Conservation (phyloP, 352 stramenopile species). For the Thraustochytrium striatum region DNA sequence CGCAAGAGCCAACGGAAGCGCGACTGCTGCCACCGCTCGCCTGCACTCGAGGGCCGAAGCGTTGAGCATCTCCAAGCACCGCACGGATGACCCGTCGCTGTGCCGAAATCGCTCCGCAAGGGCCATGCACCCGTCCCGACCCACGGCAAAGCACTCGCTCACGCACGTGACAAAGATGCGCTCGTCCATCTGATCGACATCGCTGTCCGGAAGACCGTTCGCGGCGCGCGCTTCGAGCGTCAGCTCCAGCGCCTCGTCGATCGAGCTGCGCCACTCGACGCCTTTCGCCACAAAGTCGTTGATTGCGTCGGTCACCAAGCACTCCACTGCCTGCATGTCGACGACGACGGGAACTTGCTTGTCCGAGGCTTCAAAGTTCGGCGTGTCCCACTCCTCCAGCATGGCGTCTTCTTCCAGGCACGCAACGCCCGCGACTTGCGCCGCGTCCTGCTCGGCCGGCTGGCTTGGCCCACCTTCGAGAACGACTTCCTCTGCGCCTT, state of each 20-base stretch:
- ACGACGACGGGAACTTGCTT: no score
- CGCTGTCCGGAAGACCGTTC: no score
- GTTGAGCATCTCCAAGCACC: background rate
- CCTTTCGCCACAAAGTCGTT: conserved; percentile 6
- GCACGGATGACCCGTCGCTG: background rate
- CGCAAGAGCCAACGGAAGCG: background rate
- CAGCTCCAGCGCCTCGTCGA: background rate
- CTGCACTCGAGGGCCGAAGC: background rate
- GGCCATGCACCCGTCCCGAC: background rate
- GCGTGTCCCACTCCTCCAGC: no score
- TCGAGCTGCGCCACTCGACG: background rate
- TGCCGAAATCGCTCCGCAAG: background rate
- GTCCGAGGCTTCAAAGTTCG: no score
- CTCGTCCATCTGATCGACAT: background rate
- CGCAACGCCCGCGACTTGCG: no score
- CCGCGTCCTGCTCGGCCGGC: no score
- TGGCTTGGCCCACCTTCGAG: no score
- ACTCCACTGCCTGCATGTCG: no score
- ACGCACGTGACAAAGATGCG: background rate
- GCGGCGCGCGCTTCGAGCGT: background rate
- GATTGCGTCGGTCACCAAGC: no score
- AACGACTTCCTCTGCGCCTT: no score
- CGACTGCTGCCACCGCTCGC: background rate
- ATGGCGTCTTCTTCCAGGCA: no score
- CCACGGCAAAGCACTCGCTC: background rate